Conservation (phyloP, 2,329 filamentous ascomycete species). For the Colletotrichum liaoningense region DNA sequence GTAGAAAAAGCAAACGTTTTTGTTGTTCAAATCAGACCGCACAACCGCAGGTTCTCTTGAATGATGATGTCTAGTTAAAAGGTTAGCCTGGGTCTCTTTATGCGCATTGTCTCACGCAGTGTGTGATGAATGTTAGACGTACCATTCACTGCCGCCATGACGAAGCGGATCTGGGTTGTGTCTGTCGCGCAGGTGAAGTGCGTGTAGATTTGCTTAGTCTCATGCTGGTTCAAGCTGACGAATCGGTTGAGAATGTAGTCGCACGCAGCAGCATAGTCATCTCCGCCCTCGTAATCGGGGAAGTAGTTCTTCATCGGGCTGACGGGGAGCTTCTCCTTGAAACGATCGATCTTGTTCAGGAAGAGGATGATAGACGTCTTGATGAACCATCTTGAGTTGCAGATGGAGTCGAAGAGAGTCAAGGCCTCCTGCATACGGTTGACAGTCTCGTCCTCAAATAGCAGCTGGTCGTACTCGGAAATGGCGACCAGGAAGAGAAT, state of each 20-base stretch:
- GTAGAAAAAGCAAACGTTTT: constrained; percentile 48
- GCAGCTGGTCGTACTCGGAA: constrained; percentile 94
- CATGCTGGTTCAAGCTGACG: constrained; percentile 97
- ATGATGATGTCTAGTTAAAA: constrained; percentile 90
- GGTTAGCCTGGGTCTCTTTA: constrained; percentile 17
- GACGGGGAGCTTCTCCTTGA: constrained; percentile 85
- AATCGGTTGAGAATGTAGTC: constrained; percentile 99
- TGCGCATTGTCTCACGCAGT: background rate
- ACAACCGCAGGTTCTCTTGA: constrained; percentile 97
- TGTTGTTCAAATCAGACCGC: constrained; percentile 86
- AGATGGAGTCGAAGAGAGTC: constrained; percentile 88
- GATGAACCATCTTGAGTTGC: constrained; percentile 91
- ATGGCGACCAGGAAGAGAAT: constrained; percentile 98
- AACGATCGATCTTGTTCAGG: constrained; percentile 90
- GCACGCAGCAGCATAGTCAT: constrained; percentile 95
- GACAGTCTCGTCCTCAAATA: constrained; percentile 97
- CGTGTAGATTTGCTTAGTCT: constrained; percentile 99
- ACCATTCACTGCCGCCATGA: constrained; percentile 99
- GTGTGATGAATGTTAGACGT: constrained; percentile 48
- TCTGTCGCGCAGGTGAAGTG: constrained; percentile 99
- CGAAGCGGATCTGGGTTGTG: constrained; percentile 98
- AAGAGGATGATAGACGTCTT: constrained; percentile 91
- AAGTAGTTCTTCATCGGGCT: constrained; percentile 92
- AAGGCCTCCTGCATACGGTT: constrained; percentile 94
- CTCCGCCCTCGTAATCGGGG: constrained; percentile 92